phyloP scores from a whole-genome alignment of 768 basidiomycete species.

The Punctularia strigosozonata region DNA sequence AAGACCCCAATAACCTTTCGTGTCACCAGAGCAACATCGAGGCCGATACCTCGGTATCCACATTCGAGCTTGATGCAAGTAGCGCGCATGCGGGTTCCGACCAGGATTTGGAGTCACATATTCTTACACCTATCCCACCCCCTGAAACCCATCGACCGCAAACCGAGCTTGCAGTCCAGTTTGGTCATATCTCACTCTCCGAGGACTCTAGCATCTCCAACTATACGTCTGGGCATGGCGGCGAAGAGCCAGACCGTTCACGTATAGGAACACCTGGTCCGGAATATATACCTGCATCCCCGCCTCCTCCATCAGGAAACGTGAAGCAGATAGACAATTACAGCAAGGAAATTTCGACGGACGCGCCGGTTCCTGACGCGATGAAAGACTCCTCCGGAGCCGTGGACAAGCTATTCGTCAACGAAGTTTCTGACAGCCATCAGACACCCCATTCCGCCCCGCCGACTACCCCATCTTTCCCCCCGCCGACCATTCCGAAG shows the following conservation, averaged over 20 bases:
- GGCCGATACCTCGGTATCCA: conserved; percentile 41
- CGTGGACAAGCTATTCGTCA: too few relatives aligned
- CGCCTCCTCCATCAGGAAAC: too few relatives aligned
- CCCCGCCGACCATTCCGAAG: conserved; percentile 2
- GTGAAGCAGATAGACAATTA: too few relatives aligned
- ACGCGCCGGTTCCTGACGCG: too few relatives aligned
- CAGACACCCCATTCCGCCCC: background rate
- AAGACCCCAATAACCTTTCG: background rate
- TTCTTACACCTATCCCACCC: conserved; percentile 12
- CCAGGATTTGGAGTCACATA: conserved; percentile 8
- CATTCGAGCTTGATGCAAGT: conserved; percentile 37
- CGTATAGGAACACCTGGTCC: conserved; percentile 16
- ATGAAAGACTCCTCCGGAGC: too few relatives aligned
- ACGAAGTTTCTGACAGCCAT: background rate
- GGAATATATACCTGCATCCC: too few relatives aligned
- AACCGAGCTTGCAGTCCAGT: conserved; percentile 7
- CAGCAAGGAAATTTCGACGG: too few relatives aligned
- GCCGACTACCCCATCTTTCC: conserved; percentile 12
- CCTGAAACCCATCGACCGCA: conserved; percentile 11
- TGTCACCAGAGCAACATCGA: too few relatives aligned
- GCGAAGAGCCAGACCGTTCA: conserved; percentile 6
- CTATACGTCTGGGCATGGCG: background rate
- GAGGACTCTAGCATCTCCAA: conserved; percentile 3
- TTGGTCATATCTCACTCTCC: conserved; percentile 16
- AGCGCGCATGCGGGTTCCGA: conserved; percentile 9